These are phyloP conservation scores for Heracleum sosnowskyi DNA, from an alignment of 129 eudicot species.

Conservation along the genomic window DNA sequence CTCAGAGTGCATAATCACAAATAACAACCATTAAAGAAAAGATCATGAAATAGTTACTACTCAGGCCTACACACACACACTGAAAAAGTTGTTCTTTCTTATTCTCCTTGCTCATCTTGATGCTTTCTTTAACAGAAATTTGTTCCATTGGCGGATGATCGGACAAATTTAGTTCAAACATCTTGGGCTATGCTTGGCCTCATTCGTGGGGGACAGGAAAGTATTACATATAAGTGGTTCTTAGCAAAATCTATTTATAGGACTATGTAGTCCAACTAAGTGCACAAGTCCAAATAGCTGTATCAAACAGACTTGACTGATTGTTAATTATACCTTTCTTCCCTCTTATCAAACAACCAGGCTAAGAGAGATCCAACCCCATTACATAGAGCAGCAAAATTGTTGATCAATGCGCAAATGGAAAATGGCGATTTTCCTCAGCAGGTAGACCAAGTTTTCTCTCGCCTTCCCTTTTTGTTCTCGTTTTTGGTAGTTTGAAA, in stretches of 20 bases:
- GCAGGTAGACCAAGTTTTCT: conserved; percentile 3
- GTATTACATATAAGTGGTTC: neutral
- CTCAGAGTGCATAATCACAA: neutral
- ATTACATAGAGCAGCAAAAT: conserved; percentile 16
- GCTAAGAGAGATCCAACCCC: conserved; percentile 18
- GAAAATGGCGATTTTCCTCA: conserved; percentile 21
- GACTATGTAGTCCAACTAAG: too few relatives aligned
- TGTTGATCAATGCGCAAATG: conserved; percentile 17
- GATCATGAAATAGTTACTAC: neutral
- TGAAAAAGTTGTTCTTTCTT: neutral
- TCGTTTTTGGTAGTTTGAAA: neutral
- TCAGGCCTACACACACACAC: neutral
- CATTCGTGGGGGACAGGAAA: conserved; percentile 13
- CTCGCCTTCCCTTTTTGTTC: neutral
- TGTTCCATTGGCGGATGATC: conserved; percentile 3
- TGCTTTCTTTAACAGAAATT: conserved; percentile 3
- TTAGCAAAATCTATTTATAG: neutral
- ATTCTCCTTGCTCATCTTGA: neutral
- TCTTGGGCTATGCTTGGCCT: conserved; percentile 24
- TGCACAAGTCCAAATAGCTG: too few relatives aligned
- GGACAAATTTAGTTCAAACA: conserved; percentile 16
- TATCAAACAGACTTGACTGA: neutral
- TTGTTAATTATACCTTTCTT: neutral
- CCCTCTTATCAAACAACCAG: neutral
- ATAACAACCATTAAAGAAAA: neutral